Evolutionary conservation across 192 early-diverging fungal genomes (phyloP).

Genomic region (Geranomyces variabilis): DNA sequence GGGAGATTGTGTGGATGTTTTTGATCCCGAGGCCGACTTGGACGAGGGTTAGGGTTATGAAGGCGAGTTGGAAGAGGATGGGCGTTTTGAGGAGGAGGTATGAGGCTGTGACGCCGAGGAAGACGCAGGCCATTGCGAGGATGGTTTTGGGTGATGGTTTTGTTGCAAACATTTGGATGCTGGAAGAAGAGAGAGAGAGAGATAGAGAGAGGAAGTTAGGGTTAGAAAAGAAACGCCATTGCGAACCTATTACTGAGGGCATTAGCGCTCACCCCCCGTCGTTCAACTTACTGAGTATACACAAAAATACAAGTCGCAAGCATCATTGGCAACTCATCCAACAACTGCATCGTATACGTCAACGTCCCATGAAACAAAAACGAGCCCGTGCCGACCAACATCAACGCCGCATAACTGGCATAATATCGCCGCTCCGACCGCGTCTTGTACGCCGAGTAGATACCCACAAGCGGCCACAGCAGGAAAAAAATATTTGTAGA

Average conservation of each 20-base stretch:
- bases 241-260: too few species aligned
- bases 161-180: constrained; percentile 7
- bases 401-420: constrained; percentile 61
- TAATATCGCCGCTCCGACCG: constrained; percentile 56
- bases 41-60: constrained; percentile 23
- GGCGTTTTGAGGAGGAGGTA: constrained; percentile 71
- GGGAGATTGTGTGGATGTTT: constrained; percentile 15
- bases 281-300: constrained; percentile 51
- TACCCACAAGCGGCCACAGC: constrained; percentile 58
- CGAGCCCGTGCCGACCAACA: constrained; percentile 66
- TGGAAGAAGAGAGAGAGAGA: not conserved
- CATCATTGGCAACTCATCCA: constrained; percentile 78
- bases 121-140: constrained; percentile 28
- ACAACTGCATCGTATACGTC: constrained; percentile 68
- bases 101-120: constrained; percentile 45
- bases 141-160: constrained; percentile 16
- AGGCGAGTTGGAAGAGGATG: constrained; percentile 63
- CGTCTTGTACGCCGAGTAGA: constrained; percentile 53
- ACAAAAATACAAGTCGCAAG: constrained; percentile 53
- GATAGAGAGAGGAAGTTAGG: not conserved
- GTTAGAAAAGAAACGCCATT: too few species aligned
- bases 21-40: constrained; percentile 29
- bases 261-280: too few species aligned
- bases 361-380: constrained; percentile 81
- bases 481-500: constrained; percentile 70